Conservation (phyloP, 208 protist species). For the Leishmania gerbilli region DNA sequence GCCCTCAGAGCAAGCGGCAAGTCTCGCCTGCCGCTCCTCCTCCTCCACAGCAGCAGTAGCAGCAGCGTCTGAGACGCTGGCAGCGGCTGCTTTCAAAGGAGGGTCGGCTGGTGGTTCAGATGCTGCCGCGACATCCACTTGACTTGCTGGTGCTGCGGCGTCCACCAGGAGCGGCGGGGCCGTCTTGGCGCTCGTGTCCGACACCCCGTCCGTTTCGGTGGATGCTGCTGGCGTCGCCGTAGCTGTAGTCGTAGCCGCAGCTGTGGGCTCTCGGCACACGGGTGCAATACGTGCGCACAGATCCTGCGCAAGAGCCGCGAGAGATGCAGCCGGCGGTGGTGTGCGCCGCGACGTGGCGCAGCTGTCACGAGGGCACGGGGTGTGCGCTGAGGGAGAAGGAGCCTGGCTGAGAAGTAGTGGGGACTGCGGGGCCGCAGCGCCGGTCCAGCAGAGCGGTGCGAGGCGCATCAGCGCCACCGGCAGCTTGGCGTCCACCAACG, state of each 20-base stretch:
- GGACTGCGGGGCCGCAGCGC: neutral
- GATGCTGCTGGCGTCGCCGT: neutral
- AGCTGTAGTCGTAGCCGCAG: neutral
- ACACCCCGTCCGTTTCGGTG: neutral
- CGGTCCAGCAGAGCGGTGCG: conserved; percentile 26
- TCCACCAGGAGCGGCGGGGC: neutral
- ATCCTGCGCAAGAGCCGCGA: neutral
- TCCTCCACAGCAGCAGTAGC: conserved; percentile 18
- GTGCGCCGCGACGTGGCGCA: neutral
- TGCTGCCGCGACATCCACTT: neutral
- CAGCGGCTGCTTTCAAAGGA: neutral
- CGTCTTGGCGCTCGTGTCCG: neutral
- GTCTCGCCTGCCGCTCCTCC: conserved; percentile 12
- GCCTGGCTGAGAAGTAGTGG: neutral
- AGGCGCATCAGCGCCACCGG: conserved; percentile 29
- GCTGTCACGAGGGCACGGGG: neutral
- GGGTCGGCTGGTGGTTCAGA: neutral
- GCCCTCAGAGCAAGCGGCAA: conserved; percentile 27
- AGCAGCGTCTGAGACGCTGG: neutral
- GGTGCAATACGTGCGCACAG: conserved; percentile 1
- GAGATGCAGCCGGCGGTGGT: neutral
- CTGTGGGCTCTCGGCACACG: neutral
- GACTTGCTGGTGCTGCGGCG: neutral
- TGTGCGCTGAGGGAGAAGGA: neutral
- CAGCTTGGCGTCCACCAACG: conserved; percentile 13